Evolutionary conservation across 495 filamentous ascomycete genomes (phyloP).

Genomic region (Emericellopsis terricola): DNA sequence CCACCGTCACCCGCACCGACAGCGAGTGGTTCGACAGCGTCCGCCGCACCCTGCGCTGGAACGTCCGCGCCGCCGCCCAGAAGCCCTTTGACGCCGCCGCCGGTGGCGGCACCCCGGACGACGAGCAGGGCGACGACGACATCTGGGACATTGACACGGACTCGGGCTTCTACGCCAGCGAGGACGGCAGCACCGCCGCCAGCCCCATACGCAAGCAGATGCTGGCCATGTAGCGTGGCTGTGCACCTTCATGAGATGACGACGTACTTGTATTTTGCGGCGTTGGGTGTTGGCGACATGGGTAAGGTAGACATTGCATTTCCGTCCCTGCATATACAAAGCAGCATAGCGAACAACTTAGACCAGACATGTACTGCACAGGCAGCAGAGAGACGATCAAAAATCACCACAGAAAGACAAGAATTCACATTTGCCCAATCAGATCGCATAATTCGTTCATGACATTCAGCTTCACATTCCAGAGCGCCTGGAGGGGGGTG

Average conservation of each 20-base stretch:
- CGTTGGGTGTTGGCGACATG: no score
- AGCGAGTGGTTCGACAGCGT: slow-evolving; percentile 94
- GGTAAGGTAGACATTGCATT: no score
- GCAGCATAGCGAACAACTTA: no score
- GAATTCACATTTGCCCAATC: no score
- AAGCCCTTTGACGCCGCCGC: slow-evolving; percentile 48
- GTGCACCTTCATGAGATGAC: no score
- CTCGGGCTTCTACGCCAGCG: slow-evolving; percentile 43
- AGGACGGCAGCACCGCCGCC: slow-evolving; percentile 37
- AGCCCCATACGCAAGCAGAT: slow-evolving; percentile 52
- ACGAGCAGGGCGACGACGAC: slow-evolving; percentile 25
- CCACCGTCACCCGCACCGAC: slow-evolving; percentile 64
- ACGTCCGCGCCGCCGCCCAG: slow-evolving; percentile 69
- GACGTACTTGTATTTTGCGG: neutral
- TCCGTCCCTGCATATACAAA: no score
- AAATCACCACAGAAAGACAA: no score
- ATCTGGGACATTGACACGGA: slow-evolving; percentile 82
- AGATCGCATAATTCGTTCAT: no score
- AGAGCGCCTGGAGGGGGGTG: no score
- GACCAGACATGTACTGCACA: no score
- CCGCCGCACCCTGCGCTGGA: slow-evolving; percentile 80
- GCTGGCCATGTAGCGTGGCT: slow-evolving; percentile 35
- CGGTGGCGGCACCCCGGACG: slow-evolving; percentile 13
- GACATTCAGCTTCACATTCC: no score
- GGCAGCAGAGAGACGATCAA: no score